phyloP scores from a whole-genome alignment of 352 stramenopile genomes.

The Bremia lactucae region DNA sequence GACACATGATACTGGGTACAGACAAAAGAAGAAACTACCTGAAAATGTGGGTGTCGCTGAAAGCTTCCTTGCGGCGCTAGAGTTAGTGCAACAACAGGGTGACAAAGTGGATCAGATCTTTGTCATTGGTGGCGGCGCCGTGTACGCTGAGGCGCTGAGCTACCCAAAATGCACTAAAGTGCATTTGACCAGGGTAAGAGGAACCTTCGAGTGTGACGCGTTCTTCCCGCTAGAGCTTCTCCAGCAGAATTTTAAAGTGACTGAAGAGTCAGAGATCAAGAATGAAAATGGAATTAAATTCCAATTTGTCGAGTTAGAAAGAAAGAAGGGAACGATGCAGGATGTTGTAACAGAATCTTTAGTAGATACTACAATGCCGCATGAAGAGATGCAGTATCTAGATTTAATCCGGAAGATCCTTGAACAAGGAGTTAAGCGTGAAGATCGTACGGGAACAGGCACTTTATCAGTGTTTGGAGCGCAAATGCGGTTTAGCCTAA shows the following conservation, averaged over 20 bases:
- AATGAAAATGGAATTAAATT: constrained; percentile 76
- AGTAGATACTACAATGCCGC: constrained; percentile 15
- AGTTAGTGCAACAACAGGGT: constrained; percentile 52
- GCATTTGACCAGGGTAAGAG: constrained; percentile 87
- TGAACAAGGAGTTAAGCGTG: constrained; percentile 85
- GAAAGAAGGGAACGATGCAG: constrained; percentile 3
- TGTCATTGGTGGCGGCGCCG: constrained; percentile 91
- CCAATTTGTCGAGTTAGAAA: constrained; percentile 59
- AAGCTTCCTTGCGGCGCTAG: constrained; percentile 87
- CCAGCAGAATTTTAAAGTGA: constrained; percentile 34
- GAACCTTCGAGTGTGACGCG: constrained; percentile 83
- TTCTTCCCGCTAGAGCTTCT: constrained; percentile 85
- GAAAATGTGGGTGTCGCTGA: constrained; percentile 78
- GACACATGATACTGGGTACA: constrained; percentile 61
- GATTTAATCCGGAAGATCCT: constrained; percentile 95
- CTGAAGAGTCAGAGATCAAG: constrained; percentile 37
- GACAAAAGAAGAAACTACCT: constrained; percentile 32
- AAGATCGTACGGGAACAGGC: constrained; percentile 96
- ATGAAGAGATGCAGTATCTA: constrained; percentile 78
- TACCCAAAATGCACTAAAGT: constrained; percentile 78
- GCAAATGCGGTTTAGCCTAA: constrained; percentile 93
- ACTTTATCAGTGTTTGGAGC: constrained; percentile 98
- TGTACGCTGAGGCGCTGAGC: constrained; percentile 91
- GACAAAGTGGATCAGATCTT: constrained; percentile 89
- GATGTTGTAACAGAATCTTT: neutral